Base-by-base conservation (phyloP, 306 rosid genomes). In the Acacia acuminata region DNA sequence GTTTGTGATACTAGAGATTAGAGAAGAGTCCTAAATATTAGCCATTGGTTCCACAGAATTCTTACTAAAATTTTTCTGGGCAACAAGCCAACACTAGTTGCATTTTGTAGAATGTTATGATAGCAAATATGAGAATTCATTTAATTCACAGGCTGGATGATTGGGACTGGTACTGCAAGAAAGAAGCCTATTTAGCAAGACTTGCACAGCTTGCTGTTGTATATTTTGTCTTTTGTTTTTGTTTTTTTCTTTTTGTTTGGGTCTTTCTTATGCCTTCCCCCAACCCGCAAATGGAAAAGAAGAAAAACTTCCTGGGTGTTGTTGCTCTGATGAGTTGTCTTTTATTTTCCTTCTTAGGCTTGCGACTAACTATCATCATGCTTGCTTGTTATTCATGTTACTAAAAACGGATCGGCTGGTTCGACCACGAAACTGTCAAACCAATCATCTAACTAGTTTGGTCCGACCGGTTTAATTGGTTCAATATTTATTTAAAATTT, bases 61-160 rank as follows among this genome's bases (percentile, higher is more conserved):
- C 25, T 43, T 71, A 22, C 17, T 13, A 44, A n/a, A 7, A 10
- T n/a, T 44, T 71, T 71, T 71, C 56, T 44, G 56, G 75, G 36
- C 9, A 36, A 71, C 34, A 71, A 42, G 30, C 13, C 75, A 42
- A 15, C 30, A 4, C 65, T 53, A 51, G 58, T 73, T 81, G 48
- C 24, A 77, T 43, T 20, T 27, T 68, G 51, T 27, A 73, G 51
- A 69, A 61, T 77, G 24, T 71, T 22, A 38, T 65, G 25, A 12
- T 50, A 71, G 72, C 50, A 81, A 55, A 68, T 22, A 53, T 66
- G 83, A 73, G 44, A 66, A 44, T 22, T 71, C 36, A 24, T 11
- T 71, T 40, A 4, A 67, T 36, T n/a, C 19, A 19, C 51, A 5
- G 32, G 27, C 17, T 15, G 32, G 51, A n/a, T 69, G 9, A 12